Conservation (phyloP, 2,329 filamentous ascomycete species). For the Fusarium chuoi region DNA sequence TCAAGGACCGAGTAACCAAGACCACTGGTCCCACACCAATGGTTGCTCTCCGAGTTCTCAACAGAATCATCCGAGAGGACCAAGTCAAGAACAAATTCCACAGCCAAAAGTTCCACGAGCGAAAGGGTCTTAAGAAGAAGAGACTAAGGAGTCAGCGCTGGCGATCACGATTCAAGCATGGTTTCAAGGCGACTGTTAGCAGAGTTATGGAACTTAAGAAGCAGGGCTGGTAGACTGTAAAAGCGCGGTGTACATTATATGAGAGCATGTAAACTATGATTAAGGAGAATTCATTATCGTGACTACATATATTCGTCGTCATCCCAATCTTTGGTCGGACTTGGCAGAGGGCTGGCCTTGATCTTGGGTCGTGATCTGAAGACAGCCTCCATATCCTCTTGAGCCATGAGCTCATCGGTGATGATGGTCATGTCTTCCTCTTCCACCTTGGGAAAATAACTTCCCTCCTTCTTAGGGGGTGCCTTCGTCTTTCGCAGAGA, state of each 20-base stretch:
- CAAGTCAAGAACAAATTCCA: conserved; percentile 64
- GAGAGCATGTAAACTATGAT: conserved; percentile 40
- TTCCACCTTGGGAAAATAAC: conserved; percentile 60
- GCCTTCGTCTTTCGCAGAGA: conserved; percentile 60
- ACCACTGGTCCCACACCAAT: conserved; percentile 53
- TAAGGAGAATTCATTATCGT: conserved; percentile 24
- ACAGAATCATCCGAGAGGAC: conserved; percentile 60
- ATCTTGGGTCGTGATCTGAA: conserved; percentile 88
- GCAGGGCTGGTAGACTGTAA: conserved; percentile 76
- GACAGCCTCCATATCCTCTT: conserved; percentile 82
- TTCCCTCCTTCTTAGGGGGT: conserved; percentile 53
- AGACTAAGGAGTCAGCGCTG: conserved; percentile 75
- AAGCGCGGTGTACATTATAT: conserved; percentile 43
- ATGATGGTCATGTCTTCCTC: conserved; percentile 60
- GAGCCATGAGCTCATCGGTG: conserved; percentile 74
- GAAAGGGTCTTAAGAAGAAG: conserved; percentile 81
- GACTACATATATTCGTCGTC: conserved; percentile 41
- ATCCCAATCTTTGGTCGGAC: conserved; percentile 54
- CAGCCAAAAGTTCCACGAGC: conserved; percentile 77
- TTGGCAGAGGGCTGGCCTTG: conserved; percentile 75
- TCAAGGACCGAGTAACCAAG: conserved; percentile 44
- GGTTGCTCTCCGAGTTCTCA: conserved; percentile 57
- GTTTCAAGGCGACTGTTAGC: conserved; percentile 71
- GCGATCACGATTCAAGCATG: conserved; percentile 73
- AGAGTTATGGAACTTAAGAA: conserved; percentile 76